Percentiles rank a stretch among this genome's conserved stretches.
phyloP scores from a whole-genome alignment of 2,329 filamentous ascomycete species.

The Scedosporium dehoogii region DNA sequence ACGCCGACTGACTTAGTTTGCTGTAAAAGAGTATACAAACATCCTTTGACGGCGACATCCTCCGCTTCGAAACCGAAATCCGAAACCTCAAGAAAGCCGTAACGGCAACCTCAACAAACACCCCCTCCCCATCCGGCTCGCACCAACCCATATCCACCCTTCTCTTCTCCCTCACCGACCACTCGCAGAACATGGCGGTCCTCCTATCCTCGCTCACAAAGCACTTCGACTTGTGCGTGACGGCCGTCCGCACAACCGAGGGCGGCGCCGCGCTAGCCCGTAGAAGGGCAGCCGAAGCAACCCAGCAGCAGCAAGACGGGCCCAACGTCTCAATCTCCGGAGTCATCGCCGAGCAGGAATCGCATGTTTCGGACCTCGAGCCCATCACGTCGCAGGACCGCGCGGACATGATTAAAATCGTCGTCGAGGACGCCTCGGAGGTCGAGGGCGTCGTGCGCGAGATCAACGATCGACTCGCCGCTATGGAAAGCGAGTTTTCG shows the following conservation, averaged over 20 bases:
- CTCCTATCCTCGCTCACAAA: conserved; percentile 70
- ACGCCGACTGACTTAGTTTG: conserved; percentile 9
- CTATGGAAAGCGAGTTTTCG: conserved; percentile 65
- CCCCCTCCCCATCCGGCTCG: conserved; percentile 5
- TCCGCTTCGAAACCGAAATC: conserved; percentile 66
- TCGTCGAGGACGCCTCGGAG: conserved; percentile 60
- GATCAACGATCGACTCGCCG: conserved; percentile 63
- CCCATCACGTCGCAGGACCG: conserved; percentile 68
- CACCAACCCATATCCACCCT: conserved; percentile 36
- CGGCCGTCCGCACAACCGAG: conserved; percentile 82
- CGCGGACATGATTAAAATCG: conserved; percentile 71
- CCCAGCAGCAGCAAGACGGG: conserved; percentile 31
- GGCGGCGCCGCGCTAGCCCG: conserved; percentile 62
- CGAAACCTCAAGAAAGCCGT: conserved; percentile 52
- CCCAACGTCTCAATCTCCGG: conserved; percentile 55
- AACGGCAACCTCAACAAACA: conserved; percentile 16
- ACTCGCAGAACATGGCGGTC: conserved; percentile 75
- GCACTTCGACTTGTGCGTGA: conserved; percentile 91
- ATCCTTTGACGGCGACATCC: conserved; percentile 67
- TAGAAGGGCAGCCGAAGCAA: conserved; percentile 56
- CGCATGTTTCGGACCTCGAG: conserved; percentile 43
- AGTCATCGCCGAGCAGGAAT: conserved; percentile 50
- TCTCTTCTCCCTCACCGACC: conserved; percentile 55
- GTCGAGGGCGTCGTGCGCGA: conserved; percentile 58
- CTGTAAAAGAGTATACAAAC: conserved; percentile 47